Conservation (phyloP, 768 basidiomycete genomes). For the Suillus americanus region DNA sequence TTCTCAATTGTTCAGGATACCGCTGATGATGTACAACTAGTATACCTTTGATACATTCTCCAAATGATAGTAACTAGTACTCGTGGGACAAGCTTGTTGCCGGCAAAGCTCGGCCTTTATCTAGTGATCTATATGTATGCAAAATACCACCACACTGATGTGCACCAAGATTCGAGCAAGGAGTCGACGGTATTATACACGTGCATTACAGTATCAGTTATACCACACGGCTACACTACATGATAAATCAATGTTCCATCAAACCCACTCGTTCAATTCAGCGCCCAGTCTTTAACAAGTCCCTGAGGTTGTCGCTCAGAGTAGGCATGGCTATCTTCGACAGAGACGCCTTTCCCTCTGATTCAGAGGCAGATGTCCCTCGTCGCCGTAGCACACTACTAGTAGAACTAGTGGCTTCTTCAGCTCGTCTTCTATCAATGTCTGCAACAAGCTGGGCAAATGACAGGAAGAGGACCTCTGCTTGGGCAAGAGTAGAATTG, state of each 20-base stretch:
- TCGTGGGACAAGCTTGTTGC: no score
- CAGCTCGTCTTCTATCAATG: constrained; percentile 77
- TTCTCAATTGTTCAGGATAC: no score
- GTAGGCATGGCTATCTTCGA: constrained; percentile 42
- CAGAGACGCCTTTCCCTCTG: constrained; percentile 7
- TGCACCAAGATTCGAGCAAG: not conserved
- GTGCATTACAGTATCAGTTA: not conserved
- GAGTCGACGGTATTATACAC: not conserved
- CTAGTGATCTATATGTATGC: not conserved
- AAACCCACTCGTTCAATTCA: constrained; percentile 11
- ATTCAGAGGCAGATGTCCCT: constrained; percentile 15
- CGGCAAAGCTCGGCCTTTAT: no score
- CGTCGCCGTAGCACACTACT: constrained; percentile 35
- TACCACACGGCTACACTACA: constrained; percentile 7
- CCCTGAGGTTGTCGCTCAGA: constrained; percentile 63
- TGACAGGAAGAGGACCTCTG: constrained; percentile 93
- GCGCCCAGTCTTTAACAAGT: constrained; percentile 51
- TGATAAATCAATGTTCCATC: not conserved
- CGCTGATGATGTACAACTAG: no score
- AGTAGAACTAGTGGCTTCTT: constrained; percentile 36
- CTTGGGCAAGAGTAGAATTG: constrained; percentile 93
- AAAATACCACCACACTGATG: not conserved
- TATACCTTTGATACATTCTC: no score
- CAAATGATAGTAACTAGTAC: no score
- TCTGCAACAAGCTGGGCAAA: constrained; percentile 88